Conservation (phyloP, 2,329 filamentous ascomycete genomes). For the Colletotrichum trifolii region DNA sequence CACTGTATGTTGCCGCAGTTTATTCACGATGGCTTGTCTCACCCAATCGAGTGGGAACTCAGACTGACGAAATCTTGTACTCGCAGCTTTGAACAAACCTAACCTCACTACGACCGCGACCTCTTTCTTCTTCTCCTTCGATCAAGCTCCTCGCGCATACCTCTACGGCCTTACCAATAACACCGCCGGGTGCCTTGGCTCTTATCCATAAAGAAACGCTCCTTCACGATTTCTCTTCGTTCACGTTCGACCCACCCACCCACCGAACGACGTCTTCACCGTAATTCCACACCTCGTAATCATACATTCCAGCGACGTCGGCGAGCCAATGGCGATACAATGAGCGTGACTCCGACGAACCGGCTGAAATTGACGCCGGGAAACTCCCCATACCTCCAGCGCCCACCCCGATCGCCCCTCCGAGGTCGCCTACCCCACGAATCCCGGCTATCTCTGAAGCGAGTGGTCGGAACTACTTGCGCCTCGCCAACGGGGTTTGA, state of each 20-base stretch:
- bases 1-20: conserved; percentile 30
- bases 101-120: neutral
- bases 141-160: conserved; percentile 18
- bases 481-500: conserved; percentile 88
- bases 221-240: neutral
- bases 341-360: conserved; percentile 69
- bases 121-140: conserved; percentile 14
- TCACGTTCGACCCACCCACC: neutral
- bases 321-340: conserved; percentile 64
- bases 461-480: conserved; percentile 92
- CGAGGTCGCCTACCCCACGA: conserved; percentile 61
- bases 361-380: conserved; percentile 79
- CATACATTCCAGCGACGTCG: conserved; percentile 25
- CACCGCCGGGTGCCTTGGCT: neutral
- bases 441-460: conserved; percentile 76
- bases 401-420: conserved; percentile 71
- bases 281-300: conserved; percentile 20
- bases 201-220: neutral
- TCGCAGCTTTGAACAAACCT: conserved; percentile 32
- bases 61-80: conserved; percentile 6
- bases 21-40: conserved; percentile 10
- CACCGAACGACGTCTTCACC: conserved; percentile 11
- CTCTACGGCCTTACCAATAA: neutral
- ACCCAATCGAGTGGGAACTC: conserved; percentile 21
- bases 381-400: conserved; percentile 76